Evolutionary conservation across 768 basidiomycete genomes (phyloP).

Genomic region (Sistotremastrum suecicum): DNA sequence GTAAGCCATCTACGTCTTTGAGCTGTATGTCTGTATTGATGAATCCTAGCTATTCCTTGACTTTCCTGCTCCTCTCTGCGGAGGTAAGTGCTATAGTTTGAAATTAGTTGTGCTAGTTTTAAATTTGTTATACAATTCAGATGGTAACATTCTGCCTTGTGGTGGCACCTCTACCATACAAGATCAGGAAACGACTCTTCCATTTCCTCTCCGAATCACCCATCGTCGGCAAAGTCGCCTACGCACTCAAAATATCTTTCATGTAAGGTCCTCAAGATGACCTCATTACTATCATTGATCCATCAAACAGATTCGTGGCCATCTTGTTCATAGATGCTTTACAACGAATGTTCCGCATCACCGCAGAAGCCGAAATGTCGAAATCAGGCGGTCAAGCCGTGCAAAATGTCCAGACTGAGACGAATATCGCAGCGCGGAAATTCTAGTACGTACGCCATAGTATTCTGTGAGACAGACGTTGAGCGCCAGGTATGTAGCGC

Average conservation of each 20-base stretch:
- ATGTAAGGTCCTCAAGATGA: constrained; percentile 39
- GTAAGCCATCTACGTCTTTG: constrained; percentile 12
- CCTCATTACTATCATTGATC: constrained; percentile 1
- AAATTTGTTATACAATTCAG: constrained; percentile 16
- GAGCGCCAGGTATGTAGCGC: constrained; percentile 29
- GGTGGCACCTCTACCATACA: constrained; percentile 74
- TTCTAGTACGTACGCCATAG: constrained; percentile 56
- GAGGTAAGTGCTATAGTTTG: constrained; percentile 29
- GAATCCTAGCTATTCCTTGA: constrained; percentile 53
- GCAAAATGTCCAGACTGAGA: constrained; percentile 63
- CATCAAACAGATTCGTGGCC: constrained; percentile 59
- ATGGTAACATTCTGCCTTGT: constrained; percentile 79
- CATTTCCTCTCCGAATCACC: constrained; percentile 54
- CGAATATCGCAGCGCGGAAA: constrained; percentile 81
- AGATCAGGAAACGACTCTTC: constrained; percentile 55
- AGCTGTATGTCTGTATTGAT: constrained; percentile 2
- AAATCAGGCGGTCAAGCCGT: constrained; percentile 36
- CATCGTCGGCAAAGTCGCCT: constrained; percentile 72
- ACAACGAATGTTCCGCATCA: constrained; percentile 80
- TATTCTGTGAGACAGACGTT: not conserved
- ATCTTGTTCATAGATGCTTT: constrained; percentile 85
- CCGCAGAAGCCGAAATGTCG: constrained; percentile 54
- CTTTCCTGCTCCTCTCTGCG: constrained; percentile 66
- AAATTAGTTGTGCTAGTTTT: not conserved
- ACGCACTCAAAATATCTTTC: constrained; percentile 88